A percentile compares a stretch with the other conserved stretches of the same genome.
These are phyloP conservation scores for Kodamaea suecica DNA, from an alignment of 1,139 yeast species.

Conservation along the genomic window DNA sequence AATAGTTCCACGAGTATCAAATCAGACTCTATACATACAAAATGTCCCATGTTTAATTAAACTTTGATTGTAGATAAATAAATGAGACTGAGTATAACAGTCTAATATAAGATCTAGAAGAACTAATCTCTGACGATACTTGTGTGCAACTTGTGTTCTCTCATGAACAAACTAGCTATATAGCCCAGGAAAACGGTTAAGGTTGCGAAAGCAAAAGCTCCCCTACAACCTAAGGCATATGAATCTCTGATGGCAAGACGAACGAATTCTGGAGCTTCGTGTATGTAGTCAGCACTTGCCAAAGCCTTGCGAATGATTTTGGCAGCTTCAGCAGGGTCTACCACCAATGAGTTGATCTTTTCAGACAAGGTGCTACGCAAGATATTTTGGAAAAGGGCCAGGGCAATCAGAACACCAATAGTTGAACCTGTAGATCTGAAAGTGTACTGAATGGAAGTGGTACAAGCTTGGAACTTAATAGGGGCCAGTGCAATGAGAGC, in stretches of 20 bases:
- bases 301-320: conserved; percentile 19
- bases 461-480: conserved; percentile 21
- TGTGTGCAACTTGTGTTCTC: conserved; percentile 34
- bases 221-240: conserved; percentile 20
- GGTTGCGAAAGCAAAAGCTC: conserved; percentile 19
- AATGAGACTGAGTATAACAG: no score
- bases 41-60: no score
- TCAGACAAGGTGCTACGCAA: conserved; percentile 12
- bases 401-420: conserved; percentile 22
- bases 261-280: conserved; percentile 20
- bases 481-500: conserved; percentile 26
- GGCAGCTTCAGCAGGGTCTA: conserved; percentile 17
- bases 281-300: conserved; percentile 18
- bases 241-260: conserved; percentile 19
- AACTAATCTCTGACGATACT: conserved; percentile 34
- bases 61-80: no score
- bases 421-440: conserved; percentile 28
- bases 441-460: conserved; percentile 26
- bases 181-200: conserved; percentile 18
- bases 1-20: no score
- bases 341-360: conserved; percentile 22
- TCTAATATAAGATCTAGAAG: no score
- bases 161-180: conserved; percentile 21
- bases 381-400: conserved; percentile 22
- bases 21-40: no score